These are phyloP conservation scores for Solanum ossicruentum DNA, from an alignment of 257 asterid genomes.

Conservation along the genomic window DNA sequence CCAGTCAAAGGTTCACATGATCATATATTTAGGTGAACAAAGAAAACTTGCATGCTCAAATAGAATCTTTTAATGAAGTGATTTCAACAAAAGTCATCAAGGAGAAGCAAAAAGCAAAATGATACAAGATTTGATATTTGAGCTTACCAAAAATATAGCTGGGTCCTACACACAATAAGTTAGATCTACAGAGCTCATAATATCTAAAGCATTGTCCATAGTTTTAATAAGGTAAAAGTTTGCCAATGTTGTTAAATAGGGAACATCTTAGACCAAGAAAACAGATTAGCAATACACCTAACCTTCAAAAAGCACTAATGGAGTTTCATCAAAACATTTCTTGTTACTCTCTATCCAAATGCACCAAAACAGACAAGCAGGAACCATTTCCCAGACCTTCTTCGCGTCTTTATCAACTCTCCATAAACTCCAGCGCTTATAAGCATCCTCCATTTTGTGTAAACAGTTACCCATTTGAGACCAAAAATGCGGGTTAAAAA, in stretches of 20 bases:
- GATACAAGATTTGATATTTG: background rate
- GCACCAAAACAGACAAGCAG: too few relatives aligned
- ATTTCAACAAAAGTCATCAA: background rate
- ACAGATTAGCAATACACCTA: background rate
- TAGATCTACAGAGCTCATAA: background rate
- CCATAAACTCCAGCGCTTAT: too few relatives aligned
- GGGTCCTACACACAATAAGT: background rate
- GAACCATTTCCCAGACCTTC: too few relatives aligned
- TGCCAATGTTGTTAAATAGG: background rate
- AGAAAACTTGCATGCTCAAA: background rate
- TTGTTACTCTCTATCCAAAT: too few relatives aligned
- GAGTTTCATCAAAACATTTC: background rate
- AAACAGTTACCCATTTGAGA: too few relatives aligned
- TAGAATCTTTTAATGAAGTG: background rate
- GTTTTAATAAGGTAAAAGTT: background rate
- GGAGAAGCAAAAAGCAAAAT: background rate
- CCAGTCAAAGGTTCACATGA: background rate
- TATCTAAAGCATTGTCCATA: background rate
- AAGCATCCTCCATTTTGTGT: too few relatives aligned
- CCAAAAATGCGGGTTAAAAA: too few relatives aligned
- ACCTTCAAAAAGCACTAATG: background rate
- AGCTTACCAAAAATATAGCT: background rate
- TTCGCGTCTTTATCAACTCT: too few relatives aligned
- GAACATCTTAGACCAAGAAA: background rate
- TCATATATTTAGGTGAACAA: background rate